Evolutionary conservation across 1,284 basidiomycete genomes (phyloP), one percentile per base, ranked within the genome.

Genomic region (Apiotrichum porosum): DNA sequence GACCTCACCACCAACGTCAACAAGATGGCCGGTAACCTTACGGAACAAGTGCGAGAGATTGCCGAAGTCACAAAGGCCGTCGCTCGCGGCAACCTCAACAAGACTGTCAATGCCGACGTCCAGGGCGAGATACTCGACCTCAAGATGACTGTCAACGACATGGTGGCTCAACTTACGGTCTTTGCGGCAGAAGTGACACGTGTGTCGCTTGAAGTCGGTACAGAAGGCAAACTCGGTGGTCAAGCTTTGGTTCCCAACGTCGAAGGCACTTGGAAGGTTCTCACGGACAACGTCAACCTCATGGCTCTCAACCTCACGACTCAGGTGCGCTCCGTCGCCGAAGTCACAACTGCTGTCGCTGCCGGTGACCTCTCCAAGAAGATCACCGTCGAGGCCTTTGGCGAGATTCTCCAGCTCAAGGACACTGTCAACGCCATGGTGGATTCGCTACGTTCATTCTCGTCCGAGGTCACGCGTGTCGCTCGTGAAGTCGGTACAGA

Each of bases 261-360:
- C 2, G 84, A 90, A 65, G 90, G 89, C 31, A 88, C 88, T 75
- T 92, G 89, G 90, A 89, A 89, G 81, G 86, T 84, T 66, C 78
- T 97, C 72, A 94, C 91, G 44, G 90, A 95, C 71, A 94, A 88
- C 75, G 87, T 93, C 59, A 92, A 93, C 69, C 79, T 88, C 51
- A 72, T 72, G 71, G 69, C 69, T 15, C 54, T 66, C 49, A 95
- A 94, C 69, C 77, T 97, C 63, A 97, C 94, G 2, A 87, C 91
- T 57, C 94, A 98, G 80, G 94, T 97, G 54, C 85, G 93, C 53
- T 91, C 88, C 46, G 93, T 98, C 49, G 94, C 94, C 1, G 84
- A 89, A 66, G 94, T 98, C 31, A 98, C 95, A n/a, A 97, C 93
- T 61, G 91, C 90, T 37, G 94, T 98, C 56, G 94, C 95, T 0